Evolutionary conservation across 768 basidiomycete genomes (phyloP), one percentile per base, ranked within the genome.

Genomic region (Tephrocybe sp.): DNA sequence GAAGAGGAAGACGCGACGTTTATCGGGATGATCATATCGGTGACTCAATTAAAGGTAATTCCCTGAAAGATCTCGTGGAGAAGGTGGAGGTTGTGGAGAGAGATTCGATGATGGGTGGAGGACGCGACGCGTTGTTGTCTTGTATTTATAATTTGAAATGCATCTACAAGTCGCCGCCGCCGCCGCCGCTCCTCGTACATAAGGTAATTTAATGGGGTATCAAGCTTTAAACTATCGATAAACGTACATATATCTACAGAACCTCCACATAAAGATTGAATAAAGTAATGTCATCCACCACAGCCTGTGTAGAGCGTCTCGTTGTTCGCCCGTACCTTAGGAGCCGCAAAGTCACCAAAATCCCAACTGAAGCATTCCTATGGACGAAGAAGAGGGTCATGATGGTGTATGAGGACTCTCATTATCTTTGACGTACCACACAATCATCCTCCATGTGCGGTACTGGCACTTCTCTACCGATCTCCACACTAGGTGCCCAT

Each of bases 321-420:
- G 21, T 31, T 40, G 30, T 44, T 24, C 25, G 18, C n/a, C 30
- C 12, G 19, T 40, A 19, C 36, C 16, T 41, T 26, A 7, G 46
- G 41, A 16, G 40, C 13, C n/a, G 60, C 45, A 39, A 54, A 59
- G 41, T 83, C 69, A 15, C 77, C 83, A 68, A 82, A 87, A 26
- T 87, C 83, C 85, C 85, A 87, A 53, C 77, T 82, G 55, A 72
- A 86, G 60, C 85, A 87, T 55, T 87, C 85, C 84, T 87, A 44
- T 46, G 16, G 43, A 41, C 4, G 19, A 16, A 11, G 15, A 28
- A 4, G 31, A 42, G 9, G 15, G 46, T 44, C 27, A 47, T n/a
- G 8, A 4, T 47, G 7, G 19, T 15, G 18, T 12, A 30, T 2
- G 18, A 25, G n/a, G 24, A 19, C 21, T 18, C 7, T 37, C 21